A percentile compares a stretch with the other conserved stretches of the same genome.
Evolutionary conservation across 1,139 yeast species (phyloP).

Genomic region (Yamadazyma membranifaciens): DNA sequence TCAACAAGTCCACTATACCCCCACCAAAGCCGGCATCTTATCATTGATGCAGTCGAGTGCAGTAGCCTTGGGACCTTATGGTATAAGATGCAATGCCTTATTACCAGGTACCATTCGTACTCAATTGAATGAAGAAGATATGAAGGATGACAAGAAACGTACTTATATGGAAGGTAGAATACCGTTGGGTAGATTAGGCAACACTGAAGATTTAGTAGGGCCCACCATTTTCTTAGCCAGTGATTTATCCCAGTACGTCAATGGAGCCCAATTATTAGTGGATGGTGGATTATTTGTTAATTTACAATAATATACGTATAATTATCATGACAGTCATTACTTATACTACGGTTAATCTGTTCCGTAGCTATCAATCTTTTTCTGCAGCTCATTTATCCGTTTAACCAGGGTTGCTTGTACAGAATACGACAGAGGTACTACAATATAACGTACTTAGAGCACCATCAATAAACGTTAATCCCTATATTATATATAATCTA

Average conservation of each 20-base stretch:
- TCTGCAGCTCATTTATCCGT: too few species aligned
- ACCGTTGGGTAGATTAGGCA: conserved; percentile 46
- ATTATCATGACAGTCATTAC: too few species aligned
- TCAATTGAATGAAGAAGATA: conserved; percentile 37
- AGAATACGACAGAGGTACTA: too few species aligned
- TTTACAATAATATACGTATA: conserved; percentile 26
- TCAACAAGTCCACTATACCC: conserved; percentile 41
- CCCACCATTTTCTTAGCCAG: conserved; percentile 48
- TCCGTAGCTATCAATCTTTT: too few species aligned
- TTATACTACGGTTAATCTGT: too few species aligned
- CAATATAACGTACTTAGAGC: too few species aligned
- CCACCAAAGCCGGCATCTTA: conserved; percentile 48
- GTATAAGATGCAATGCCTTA: conserved; percentile 40
- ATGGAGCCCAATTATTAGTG: conserved; percentile 44
- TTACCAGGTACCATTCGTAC: conserved; percentile 45
- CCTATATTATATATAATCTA: too few species aligned
- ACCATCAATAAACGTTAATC: too few species aligned
- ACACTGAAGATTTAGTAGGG: conserved; percentile 44
- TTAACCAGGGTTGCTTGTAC: too few species aligned
- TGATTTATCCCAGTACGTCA: conserved; percentile 40
- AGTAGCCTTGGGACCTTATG: conserved; percentile 38
- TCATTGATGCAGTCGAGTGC: conserved; percentile 45
- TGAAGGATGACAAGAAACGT: conserved; percentile 29
- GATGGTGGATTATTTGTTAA: conserved; percentile 49
- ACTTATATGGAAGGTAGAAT: conserved; percentile 37